Base-by-base conservation (phyloP, 805 yeast genomes). In the Candida takata region DNA sequence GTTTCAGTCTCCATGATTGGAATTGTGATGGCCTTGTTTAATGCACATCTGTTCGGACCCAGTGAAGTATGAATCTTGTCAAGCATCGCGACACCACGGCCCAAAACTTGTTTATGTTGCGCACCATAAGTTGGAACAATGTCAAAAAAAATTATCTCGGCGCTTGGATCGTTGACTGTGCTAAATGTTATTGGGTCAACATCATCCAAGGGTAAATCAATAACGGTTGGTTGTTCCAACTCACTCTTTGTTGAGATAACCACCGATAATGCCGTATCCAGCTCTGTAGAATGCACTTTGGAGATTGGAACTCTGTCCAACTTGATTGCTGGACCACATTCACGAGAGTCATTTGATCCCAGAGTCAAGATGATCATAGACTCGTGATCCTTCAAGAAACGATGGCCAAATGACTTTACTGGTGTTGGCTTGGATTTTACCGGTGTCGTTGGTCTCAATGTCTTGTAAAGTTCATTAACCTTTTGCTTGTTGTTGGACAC, bases 201-300 rank as follows among this genome's bases (percentile, higher is more conserved):
- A 47, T 84, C 95, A 51, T 87, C 92, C 28, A 84, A 60, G 3
- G 97, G 97, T 42, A 88, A 65, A 48, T 87, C 96, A 18, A 82
- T 54, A 7, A 80, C 65, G 2, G 74, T 73, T 1, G 84, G 76
- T 4, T 83, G 72, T 8, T 60, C 40, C 47, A 50, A 42, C 4
- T 45, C 38, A 11, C 37, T 36, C 24, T 44, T 49, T 8, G 42
- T 67, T n/a, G 67, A 61, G 17, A 88, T 70, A 8, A 77, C 76
- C 29, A 88, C 63, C 1, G 95, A 81, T 26, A 88, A 69, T 0
- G 95, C 95, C 4, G 95, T 85, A 48, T 88, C 96, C 26, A 87
- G 66, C 54, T 84, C 92, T 0, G 95, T 83, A n/a, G 79, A 70
- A 40, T 79, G 83, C 3, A 79, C 79, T 49, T 79, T 80, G 1